Percentiles rank a stretch among this genome's conserved stretches.
Conservation (phyloP, 2,329 filamentous ascomycete genomes). For the Venturia oleaginea region DNA sequence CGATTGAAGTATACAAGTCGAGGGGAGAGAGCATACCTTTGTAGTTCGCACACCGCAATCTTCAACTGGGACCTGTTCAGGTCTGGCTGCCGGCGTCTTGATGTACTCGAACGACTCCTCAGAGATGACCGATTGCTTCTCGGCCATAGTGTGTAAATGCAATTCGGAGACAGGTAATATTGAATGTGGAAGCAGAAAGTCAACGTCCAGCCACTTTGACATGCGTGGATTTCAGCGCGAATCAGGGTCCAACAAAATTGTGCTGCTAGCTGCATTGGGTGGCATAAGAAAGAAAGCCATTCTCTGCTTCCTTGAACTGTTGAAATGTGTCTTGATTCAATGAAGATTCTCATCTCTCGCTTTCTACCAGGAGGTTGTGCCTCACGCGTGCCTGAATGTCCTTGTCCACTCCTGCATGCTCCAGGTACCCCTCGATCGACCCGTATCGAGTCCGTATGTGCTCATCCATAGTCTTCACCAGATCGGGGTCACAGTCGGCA, state of each 20-base stretch:
- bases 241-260: not conserved
- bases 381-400: conserved; percentile 29
- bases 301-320: not conserved
- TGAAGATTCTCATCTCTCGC: not conserved
- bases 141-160: conserved; percentile 20
- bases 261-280: not conserved
- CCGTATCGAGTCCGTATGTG: conserved; percentile 57
- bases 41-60: conserved; percentile 55
- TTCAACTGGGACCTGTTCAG: conserved; percentile 40
- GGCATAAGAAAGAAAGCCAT: not conserved
- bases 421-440: conserved; percentile 57
- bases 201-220: not conserved
- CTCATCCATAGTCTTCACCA: conserved; percentile 49
- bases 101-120: conserved; percentile 58
- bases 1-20: not conserved
- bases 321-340: not conserved
- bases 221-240: too few species aligned
- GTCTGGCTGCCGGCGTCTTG: conserved; percentile 50
- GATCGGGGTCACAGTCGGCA: conserved; percentile 53
- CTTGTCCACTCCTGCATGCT: conserved; percentile 44
- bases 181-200: not conserved
- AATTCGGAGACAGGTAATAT: not conserved
- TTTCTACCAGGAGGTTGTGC: conserved; percentile 1
- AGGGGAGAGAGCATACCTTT: conserved; percentile 37
- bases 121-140: conserved; percentile 27